A percentile compares a stretch with the other conserved stretches of the same genome.
Conservation (phyloP, 2,329 filamentous ascomycete species). For the Aspergillus uvarum region DNA sequence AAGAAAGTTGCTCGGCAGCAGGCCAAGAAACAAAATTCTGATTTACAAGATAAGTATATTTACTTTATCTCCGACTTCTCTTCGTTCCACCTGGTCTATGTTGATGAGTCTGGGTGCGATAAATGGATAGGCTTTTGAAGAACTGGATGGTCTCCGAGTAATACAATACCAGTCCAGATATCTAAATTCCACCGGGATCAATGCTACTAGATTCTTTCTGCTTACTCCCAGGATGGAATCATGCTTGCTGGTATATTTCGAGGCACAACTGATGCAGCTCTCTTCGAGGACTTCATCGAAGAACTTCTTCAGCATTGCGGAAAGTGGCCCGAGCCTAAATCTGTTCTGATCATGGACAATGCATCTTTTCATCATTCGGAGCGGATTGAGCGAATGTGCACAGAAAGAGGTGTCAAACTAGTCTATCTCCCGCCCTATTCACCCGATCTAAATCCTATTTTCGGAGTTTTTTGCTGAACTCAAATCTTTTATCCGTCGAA, state of each 20-base stretch:
- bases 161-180: too few relatives aligned
- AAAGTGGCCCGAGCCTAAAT: too few relatives aligned
- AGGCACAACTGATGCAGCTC: too few relatives aligned
- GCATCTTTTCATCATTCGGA: too few relatives aligned
- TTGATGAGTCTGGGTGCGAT: neutral
- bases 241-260: too few relatives aligned
- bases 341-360: too few relatives aligned
- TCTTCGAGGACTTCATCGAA: too few relatives aligned
- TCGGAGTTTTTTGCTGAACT: neutral
- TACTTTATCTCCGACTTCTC: neutral
- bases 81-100: neutral
- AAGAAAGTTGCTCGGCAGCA: neutral
- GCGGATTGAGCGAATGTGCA: neutral
- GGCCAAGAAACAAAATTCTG: neutral
- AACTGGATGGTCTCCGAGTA: neutral
- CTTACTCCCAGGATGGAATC: too few relatives aligned
- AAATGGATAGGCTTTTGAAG: neutral
- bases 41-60: neutral
- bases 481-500: neutral
- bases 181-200: too few relatives aligned
- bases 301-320: too few relatives aligned
- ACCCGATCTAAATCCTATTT: neutral
- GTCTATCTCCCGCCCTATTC: slow-evolving; percentile 3
- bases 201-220: too few relatives aligned
- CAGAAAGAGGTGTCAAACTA: neutral